A percentile compares a stretch with the other conserved stretches of the same genome.
phyloP scores from a whole-genome alignment of 2,329 filamentous ascomycete genomes.

The Xylariaceae sp. region DNA sequence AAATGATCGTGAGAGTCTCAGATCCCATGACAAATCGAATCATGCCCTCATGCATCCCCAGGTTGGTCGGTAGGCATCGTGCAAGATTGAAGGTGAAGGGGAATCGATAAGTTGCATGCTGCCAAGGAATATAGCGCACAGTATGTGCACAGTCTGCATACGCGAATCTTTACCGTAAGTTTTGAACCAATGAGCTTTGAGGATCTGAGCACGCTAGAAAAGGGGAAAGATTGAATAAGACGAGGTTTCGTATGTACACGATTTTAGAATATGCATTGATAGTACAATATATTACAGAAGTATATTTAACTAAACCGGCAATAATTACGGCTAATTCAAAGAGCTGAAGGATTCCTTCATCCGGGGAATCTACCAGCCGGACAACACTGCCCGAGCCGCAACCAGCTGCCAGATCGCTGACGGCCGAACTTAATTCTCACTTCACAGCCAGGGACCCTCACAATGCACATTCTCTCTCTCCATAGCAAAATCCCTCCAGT shows the following conservation, averaged over 20 bases:
- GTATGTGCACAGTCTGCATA: background rate
- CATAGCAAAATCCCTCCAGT: too few relatives aligned
- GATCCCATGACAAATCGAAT: background rate
- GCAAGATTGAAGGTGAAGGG: too few relatives aligned
- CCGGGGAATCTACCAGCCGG: too few relatives aligned
- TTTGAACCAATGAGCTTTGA: background rate
- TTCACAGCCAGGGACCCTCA: too few relatives aligned
- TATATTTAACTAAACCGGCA: background rate
- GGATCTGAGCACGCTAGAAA: background rate
- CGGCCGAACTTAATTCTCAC: background rate
- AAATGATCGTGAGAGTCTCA: background rate
- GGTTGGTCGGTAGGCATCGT: background rate
- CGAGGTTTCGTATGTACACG: background rate
- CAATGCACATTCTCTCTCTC: too few relatives aligned
- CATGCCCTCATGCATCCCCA: background rate
- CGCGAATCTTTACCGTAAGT: background rate
- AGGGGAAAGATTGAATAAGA: background rate
- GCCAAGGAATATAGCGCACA: too few relatives aligned
- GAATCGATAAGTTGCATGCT: background rate
- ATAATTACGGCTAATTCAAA: too few relatives aligned
- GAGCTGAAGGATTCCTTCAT: too few relatives aligned
- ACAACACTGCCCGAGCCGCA: background rate
- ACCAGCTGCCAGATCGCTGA: background rate
- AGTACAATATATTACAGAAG: background rate
- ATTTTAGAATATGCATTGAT: background rate